These are phyloP conservation scores for Beauveria brongniartii DNA, from an alignment of 2,329 filamentous ascomycete species.

Conservation along the genomic window DNA sequence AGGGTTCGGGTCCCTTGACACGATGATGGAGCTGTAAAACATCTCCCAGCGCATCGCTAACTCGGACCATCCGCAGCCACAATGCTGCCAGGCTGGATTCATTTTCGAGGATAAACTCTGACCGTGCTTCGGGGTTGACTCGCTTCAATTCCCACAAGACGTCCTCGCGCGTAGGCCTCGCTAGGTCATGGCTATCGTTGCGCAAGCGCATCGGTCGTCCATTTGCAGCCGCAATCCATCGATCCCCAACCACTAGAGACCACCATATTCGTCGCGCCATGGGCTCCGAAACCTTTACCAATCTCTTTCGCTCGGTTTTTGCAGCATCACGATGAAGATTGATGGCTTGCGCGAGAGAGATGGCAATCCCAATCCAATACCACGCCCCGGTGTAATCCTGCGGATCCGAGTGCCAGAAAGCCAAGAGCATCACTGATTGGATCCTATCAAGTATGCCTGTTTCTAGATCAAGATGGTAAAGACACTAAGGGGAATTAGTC, in stretches of 20 bases:
- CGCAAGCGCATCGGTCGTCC: constrained; percentile 7
- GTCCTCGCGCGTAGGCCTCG: neutral
- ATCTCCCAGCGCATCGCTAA: neutral
- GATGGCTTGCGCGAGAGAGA: neutral
- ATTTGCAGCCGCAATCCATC: constrained; percentile 6
- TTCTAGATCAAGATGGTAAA: neutral
- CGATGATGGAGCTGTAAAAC: constrained; percentile 1
- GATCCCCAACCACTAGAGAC: neutral
- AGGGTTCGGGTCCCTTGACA: neutral
- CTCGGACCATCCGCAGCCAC: neutral
- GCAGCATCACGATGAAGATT: neutral
- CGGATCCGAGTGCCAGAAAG: constrained; percentile 1
- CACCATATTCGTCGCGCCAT: constrained; percentile 4
- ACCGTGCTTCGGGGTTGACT: neutral
- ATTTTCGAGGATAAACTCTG: neutral
- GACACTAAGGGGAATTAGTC: neutral
- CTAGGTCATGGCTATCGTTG: neutral
- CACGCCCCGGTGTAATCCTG: constrained; percentile 1
- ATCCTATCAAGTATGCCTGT: neutral
- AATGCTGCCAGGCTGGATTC: neutral
- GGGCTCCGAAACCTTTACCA: neutral
- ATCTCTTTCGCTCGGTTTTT: neutral
- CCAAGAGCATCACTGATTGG: neutral
- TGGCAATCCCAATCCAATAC: constrained; percentile 3
- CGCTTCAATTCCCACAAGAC: neutral